Percentiles rank a stretch among this genome's conserved stretches.
Evolutionary conservation across 2,329 filamentous ascomycete species (phyloP).

Genomic region (Phialocephala sp.): DNA sequence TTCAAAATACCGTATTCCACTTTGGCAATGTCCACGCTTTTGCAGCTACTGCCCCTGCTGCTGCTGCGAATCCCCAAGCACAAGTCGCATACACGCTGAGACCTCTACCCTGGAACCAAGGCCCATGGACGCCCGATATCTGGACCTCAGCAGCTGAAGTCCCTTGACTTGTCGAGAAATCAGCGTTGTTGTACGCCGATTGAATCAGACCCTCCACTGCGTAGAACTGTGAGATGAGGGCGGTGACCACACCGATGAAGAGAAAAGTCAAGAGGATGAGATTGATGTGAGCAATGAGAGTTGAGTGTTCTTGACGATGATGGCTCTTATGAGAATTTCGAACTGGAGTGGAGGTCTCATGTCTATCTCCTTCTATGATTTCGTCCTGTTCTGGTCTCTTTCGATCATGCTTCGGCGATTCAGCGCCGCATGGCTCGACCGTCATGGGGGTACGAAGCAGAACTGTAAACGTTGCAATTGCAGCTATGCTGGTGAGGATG

Average conservation of each 20-base stretch:
- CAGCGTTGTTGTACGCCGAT: conserved; percentile 7
- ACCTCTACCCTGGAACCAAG: background rate
- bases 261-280: background rate
- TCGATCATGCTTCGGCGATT: background rate
- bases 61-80: background rate
- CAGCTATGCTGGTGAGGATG: background rate
- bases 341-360: background rate
- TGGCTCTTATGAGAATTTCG: background rate
- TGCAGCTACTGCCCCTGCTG: background rate
- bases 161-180: conserved; percentile 4
- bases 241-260: background rate
- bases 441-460: background rate
- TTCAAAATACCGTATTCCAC: background rate
- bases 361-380: background rate
- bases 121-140: background rate
- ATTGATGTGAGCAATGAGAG: background rate
- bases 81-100: background rate
- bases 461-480: background rate
- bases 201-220: conserved; percentile 9
- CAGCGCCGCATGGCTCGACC: background rate
- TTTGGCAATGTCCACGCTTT: background rate
- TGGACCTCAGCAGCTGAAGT: background rate
- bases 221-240: conserved; percentile 5
- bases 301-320: background rate
- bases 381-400: background rate